Evolutionary conservation across 345 rosid genomes (phyloP).

Genomic region (Citrus cavaleriei): DNA sequence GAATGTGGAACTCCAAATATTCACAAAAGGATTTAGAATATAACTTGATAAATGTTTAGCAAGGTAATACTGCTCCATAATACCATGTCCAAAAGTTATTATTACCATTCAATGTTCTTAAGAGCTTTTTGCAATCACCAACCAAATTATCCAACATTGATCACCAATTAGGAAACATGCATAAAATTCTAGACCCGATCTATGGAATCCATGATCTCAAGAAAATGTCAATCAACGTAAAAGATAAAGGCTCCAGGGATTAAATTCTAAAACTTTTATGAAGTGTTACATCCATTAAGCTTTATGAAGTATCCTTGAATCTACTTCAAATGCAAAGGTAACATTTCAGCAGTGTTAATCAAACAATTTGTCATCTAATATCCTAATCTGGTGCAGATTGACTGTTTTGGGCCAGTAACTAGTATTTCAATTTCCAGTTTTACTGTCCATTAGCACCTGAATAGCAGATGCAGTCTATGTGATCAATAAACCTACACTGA

Average conservation of each 20-base stretch:
- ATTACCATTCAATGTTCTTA: not conserved
- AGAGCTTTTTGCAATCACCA: not conserved
- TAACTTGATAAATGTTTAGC: not conserved
- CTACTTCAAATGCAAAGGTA: not conserved
- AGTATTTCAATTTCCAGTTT: not conserved
- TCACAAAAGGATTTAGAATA: not conserved
- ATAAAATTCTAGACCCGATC: not conserved
- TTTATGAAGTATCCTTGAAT: not conserved
- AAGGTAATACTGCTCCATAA: not conserved
- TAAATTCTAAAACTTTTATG: not conserved
- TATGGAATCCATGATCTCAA: not conserved
- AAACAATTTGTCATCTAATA: not conserved
- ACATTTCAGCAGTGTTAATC: not conserved
- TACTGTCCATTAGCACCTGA: not conserved
- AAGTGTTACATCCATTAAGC: not conserved
- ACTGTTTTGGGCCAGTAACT: not conserved
- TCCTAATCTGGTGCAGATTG: not conserved
- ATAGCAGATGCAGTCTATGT: not conserved
- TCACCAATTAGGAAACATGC: not conserved
- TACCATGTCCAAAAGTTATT: not conserved
- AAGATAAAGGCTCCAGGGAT: not conserved
- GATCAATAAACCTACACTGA: not conserved
- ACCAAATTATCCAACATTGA: not conserved
- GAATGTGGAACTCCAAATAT: not conserved
- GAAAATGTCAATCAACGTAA: not conserved